Conservation (phyloP, 805 yeast genomes). For the Maudiozyma saulgeensis region DNA sequence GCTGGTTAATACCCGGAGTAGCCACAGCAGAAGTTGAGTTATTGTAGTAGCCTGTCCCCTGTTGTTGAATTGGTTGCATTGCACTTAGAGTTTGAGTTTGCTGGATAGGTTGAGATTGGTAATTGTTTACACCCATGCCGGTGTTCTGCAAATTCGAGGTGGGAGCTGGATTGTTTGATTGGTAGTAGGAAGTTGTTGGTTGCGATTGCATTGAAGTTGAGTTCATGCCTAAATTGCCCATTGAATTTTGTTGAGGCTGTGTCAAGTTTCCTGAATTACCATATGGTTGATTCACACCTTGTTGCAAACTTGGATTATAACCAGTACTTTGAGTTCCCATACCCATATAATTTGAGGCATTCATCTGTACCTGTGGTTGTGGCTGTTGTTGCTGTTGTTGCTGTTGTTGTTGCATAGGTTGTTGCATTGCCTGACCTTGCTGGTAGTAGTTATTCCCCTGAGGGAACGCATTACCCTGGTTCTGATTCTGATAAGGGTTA, state of each 20-base stretch:
- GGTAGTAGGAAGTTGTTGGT: conserved; percentile 4
- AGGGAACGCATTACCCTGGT: conserved; percentile 4
- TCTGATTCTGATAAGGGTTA: conserved; percentile 7
- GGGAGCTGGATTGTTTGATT: conserved; percentile 8
- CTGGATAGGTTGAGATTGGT: conserved; percentile 10
- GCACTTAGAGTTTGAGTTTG: neutral
- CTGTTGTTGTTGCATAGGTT: conserved; percentile 9
- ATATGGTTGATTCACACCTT: neutral
- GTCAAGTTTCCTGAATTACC: conserved; percentile 10
- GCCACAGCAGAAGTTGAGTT: conserved; percentile 11
- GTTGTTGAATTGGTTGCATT: conserved; percentile 18
- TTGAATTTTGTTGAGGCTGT: conserved; percentile 8
- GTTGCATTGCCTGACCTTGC: conserved; percentile 8
- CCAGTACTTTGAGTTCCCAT: conserved; percentile 5
- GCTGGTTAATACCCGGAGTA: neutral
- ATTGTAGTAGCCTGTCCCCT: conserved; percentile 28
- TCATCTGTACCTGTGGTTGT: conserved; percentile 8
- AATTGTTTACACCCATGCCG: conserved; percentile 7
- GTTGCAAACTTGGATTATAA: conserved; percentile 2
- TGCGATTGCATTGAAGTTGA: neutral
- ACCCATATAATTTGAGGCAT: neutral
- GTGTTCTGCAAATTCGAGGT: neutral
- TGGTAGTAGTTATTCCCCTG: conserved; percentile 9
- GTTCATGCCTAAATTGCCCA: neutral
- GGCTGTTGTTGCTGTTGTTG: conserved; percentile 6